A percentile compares a stretch with the other conserved stretches of the same genome.
Conservation (phyloP, 139 green algal genomes). For the Helicosporidium sp. region DNA sequence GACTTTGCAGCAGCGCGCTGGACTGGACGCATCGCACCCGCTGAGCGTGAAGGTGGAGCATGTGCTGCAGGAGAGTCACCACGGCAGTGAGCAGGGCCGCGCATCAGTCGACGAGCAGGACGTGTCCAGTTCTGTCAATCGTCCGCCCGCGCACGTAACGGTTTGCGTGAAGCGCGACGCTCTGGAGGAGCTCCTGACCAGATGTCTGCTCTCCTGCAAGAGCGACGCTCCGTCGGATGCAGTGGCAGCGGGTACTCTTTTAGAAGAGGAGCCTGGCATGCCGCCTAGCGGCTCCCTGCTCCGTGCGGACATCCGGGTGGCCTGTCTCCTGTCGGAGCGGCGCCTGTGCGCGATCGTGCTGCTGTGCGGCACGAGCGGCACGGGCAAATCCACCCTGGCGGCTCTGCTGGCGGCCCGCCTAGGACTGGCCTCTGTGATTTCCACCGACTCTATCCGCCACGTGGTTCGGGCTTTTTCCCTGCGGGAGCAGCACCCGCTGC, state of each 20-base stretch:
- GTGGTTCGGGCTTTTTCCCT: slow-evolving; percentile 44
- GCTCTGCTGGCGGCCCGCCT: slow-evolving; percentile 67
- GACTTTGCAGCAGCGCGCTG: slow-evolving; percentile 15
- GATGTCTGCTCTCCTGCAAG: background rate
- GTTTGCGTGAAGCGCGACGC: slow-evolving; percentile 6
- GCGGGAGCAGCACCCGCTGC: slow-evolving; percentile 44
- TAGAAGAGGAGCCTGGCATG: too few species aligned
- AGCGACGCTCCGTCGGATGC: background rate
- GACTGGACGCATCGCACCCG: slow-evolving; percentile 6
- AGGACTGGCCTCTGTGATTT: slow-evolving; percentile 72
- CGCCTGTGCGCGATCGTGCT: slow-evolving; percentile 8
- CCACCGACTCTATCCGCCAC: slow-evolving; percentile 73
- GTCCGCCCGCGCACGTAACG: background rate
- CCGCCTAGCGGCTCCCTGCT: too few species aligned
- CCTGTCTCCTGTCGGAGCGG: slow-evolving; percentile 5
- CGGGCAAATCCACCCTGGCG: slow-evolving; percentile 83
- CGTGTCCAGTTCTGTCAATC: too few species aligned
- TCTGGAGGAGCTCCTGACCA: background rate
- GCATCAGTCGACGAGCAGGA: too few species aligned
- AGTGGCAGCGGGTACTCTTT: too few species aligned
- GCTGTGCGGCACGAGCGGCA: slow-evolving; percentile 35
- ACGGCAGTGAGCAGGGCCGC: too few species aligned
- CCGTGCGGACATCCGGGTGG: too few species aligned
- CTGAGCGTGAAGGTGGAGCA: background rate
- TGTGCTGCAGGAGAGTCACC: too few species aligned